phyloP scores from a whole-genome alignment of 208 protist genomes.

The Leishmania gerbilli region DNA sequence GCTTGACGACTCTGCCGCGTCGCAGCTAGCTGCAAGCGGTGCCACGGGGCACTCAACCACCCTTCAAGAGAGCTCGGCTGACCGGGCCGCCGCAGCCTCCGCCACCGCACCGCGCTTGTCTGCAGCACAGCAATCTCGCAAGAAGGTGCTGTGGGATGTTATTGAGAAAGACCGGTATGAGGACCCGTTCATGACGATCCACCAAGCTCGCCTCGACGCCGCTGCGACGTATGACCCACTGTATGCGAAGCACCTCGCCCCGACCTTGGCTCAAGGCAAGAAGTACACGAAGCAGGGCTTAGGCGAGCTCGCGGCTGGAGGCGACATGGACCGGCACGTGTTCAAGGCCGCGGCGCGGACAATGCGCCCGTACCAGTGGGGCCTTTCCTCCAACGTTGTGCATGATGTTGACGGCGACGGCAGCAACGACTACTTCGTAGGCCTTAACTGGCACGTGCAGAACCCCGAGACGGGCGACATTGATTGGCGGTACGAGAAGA shows the following conservation, averaged over 20 bases:
- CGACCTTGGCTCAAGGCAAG: constrained; percentile 66
- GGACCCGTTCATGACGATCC: constrained; percentile 72
- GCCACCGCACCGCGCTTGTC: background rate
- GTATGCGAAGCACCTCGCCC: constrained; percentile 54
- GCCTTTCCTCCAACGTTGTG: constrained; percentile 44
- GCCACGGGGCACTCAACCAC: background rate
- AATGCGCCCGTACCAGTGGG: constrained; percentile 60
- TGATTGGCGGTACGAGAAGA: constrained; percentile 87
- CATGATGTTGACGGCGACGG: constrained; percentile 82
- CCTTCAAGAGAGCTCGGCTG: background rate
- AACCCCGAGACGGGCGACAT: constrained; percentile 83
- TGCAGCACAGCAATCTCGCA: constrained; percentile 7
- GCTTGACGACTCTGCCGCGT: constrained; percentile 12
- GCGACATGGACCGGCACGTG: constrained; percentile 70
- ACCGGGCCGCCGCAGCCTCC: background rate
- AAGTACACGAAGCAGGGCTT: constrained; percentile 66
- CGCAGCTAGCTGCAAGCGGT: constrained; percentile 3
- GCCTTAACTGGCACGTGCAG: constrained; percentile 69
- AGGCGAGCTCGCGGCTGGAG: constrained; percentile 71
- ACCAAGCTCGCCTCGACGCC: constrained; percentile 87
- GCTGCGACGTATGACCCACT: constrained; percentile 61
- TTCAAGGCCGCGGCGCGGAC: constrained; percentile 45
- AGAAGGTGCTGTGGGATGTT: constrained; percentile 54
- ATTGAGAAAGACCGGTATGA: constrained; percentile 78
- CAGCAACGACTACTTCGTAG: constrained; percentile 70